Evolutionary conservation across 345 rosid species (phyloP), one percentile per base, ranked within the genome.

Genomic region (Lumnitzera racemosa): DNA sequence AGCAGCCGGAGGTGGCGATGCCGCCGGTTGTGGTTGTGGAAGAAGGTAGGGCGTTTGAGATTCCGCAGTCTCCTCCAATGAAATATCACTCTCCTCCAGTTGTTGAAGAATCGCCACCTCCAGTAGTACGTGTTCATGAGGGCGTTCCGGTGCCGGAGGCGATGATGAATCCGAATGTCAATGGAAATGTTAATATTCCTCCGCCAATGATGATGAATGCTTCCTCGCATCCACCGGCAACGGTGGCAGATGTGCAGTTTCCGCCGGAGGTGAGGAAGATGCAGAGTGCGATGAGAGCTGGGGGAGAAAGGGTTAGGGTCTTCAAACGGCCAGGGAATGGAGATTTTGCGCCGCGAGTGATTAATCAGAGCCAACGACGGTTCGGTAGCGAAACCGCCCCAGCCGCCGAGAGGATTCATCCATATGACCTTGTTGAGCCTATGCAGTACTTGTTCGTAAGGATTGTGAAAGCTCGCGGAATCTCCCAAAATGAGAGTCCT

Each of bases 381-480:
- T 57, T 60, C 46, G 47, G 67, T 24, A 64, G 72, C 24, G 86
- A 78, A 59, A 48, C 43, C 10, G 43, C 10, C 43, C 10, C 10
- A 5, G 43, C 43, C 43, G 43, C 76, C 12, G 90, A 87, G 59
- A 55, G 79, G 67, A 66, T 72, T 63, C 80, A 75, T 62, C 96
- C 91, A 0, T 86, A 71, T 73, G 81, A 80, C 73, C 85, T 90
- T 14, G 99, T 90, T 2, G 99, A 94, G 74, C 90, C 97, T 43
- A 90, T 90, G 96, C 87, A 79, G 67, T 90, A 88, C 68, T 75
- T 94, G 69, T 94, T 84, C 74, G 73, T 84, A 24, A 69, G 73
- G 67, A 84, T 94, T 51, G 85, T 80, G 12, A 94, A 90, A 75
- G 96, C 96, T 4, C 90, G 97, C 24, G 87, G 86, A 0, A 61